These are phyloP conservation scores for Begonia peltatifolia DNA, from an alignment of 306 rosid species.

Conservation along the genomic window DNA sequence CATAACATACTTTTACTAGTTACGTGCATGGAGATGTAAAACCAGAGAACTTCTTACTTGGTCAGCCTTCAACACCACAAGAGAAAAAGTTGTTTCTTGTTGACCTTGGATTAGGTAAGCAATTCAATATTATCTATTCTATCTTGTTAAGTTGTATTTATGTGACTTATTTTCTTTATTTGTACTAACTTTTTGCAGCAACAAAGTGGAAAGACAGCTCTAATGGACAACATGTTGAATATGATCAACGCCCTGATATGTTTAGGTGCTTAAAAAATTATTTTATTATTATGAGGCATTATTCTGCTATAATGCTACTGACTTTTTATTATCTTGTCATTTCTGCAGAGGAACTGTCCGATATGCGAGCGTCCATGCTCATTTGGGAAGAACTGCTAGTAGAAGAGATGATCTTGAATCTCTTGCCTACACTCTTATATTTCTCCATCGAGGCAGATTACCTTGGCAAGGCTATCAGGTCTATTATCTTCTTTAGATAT, in stretches of 20 bases:
- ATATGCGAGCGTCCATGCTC: conserved; percentile 97
- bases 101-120: conserved; percentile 87
- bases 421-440: conserved; percentile 83
- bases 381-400: conserved; percentile 90
- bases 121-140: too few species aligned
- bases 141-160: conserved; percentile 1
- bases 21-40: conserved; percentile 97
- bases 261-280: conserved; percentile 37
- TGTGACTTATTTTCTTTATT: conserved; percentile 4
- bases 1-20: conserved; percentile 20
- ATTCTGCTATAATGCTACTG: background rate
- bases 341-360: conserved; percentile 76
- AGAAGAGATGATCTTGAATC: conserved; percentile 96
- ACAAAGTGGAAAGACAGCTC: conserved; percentile 82
- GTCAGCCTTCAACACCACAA: conserved; percentile 78
- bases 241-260: conserved; percentile 97
- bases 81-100: conserved; percentile 92
- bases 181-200: conserved; percentile 32
- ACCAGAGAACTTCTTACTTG: conserved; percentile 96
- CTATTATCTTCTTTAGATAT: conserved; percentile 1
- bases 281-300: background rate
- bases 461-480: conserved; percentile 99
- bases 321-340: conserved; percentile 1
- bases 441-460: conserved; percentile 79
- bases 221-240: conserved; percentile 71